These are phyloP conservation scores for Pichia sp. DNA, from an alignment of 1,139 yeast genomes.

Conservation along the genomic window DNA sequence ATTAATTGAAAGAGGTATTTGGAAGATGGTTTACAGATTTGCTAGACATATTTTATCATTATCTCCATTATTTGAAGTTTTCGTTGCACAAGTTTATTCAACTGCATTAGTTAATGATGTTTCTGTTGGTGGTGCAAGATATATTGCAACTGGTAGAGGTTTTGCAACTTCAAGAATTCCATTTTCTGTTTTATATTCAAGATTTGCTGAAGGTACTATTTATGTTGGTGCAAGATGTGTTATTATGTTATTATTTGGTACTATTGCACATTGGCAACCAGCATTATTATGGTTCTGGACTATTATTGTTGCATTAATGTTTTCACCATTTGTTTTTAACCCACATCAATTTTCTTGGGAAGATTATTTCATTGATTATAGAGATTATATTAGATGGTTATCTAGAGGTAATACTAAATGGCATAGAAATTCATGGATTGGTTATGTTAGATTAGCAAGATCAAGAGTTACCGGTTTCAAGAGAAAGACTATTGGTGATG, in stretches of 20 bases:
- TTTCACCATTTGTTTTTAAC: constrained; percentile 92
- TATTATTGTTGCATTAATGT: constrained; percentile 79
- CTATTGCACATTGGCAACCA: constrained; percentile 95
- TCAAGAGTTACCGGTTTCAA: constrained; percentile 98
- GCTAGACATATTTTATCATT: constrained; percentile 81
- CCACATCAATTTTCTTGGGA: constrained; percentile 99
- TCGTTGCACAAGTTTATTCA: constrained; percentile 96
- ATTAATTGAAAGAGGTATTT: constrained; percentile 93
- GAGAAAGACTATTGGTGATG: constrained; percentile 81
- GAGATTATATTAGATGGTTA: constrained; percentile 97
- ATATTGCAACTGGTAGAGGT: constrained; percentile 98
- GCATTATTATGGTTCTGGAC: constrained; percentile 99
- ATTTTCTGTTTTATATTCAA: constrained; percentile 87
- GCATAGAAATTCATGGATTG: constrained; percentile 99
- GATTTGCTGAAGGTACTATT: constrained; percentile 96
- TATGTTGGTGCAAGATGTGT: constrained; percentile 92
- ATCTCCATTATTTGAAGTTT: constrained; percentile 96
- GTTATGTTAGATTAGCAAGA: constrained; percentile 90
- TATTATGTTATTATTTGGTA: constrained; percentile 84
- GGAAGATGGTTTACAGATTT: constrained; percentile 92
- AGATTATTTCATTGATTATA: constrained; percentile 96
- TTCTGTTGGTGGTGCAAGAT: constrained; percentile 99
- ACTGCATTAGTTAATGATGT: constrained; percentile 85
- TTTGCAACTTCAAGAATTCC: constrained; percentile 98
- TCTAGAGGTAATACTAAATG: constrained; percentile 98